Evolutionary conservation across 768 basidiomycete genomes (phyloP), one percentile per base, ranked within the genome.

Genomic region (Fistulinella prunicolor): DNA sequence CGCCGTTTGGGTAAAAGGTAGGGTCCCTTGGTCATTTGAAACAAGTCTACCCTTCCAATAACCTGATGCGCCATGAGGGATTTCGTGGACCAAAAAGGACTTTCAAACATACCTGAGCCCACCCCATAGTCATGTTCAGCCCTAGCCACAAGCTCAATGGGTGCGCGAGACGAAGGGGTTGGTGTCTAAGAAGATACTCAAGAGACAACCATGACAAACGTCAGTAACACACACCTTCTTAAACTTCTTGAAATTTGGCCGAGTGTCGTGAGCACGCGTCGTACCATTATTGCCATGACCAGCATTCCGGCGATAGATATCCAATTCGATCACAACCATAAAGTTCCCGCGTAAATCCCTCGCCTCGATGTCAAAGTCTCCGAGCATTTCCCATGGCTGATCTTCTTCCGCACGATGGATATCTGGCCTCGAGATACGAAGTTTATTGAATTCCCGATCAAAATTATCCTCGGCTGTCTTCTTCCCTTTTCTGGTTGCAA

Each of bases 401-500:
- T 77, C 77, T 26, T 68, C 69, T 17, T 80, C 76, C 22, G 74
- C 73, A 3, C 59, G 65, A 46, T 67, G 69, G 42, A 82, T 53
- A 42, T 80, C 79, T 3, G 86, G 83, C 58, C 80, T 84, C 6
- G 82, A 76, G 38, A 90, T 85, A 56, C 79, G 81, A 47, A 90
- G 69, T 37, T 83, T 80, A 60, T 89, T 88, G 59, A 91, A 91
- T 48, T 90, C 88, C 16, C 83, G 76, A 66, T 91, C 88, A 50
- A 87, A 87, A 4, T 73, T 72, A 57, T 87, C 84, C 59, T 86
- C 86, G 2, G 67, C 54, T 54, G 67, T 83, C 71, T 83, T 86
- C 1, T 81, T 83, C 17, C 76, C 74, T 58, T 86, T 89, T 19
- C 72, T 84, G 1, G 85, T 85, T 9, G 87, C 85, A 22, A 90